Base-by-base conservation (phyloP, 2,329 filamentous ascomycete genomes). In the Penicillium italicum region DNA sequence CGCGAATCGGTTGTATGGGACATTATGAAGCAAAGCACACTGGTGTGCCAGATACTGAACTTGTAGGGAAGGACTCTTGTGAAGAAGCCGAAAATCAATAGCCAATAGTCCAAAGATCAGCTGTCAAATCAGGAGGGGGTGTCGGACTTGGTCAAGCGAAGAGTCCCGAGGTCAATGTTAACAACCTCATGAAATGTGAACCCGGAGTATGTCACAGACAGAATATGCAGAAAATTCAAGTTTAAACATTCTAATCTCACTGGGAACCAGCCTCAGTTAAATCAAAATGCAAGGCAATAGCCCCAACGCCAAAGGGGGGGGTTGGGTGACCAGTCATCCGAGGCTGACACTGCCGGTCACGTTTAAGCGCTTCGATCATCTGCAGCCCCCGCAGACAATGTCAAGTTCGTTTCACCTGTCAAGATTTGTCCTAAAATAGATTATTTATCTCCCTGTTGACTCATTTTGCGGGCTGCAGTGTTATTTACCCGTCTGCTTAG, bases 321-420 rank as follows among this genome's bases (percentile, higher is more conserved):
- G n/a, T 11, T 30, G 30, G 40, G 33, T 60, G 55, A 61, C 49
- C 50, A 48, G 55, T 60, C 58, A 54, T 59, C 46, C 58, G 56
- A 63, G 59, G 54, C 59, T 59, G 54, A 57, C 48, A 33, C 55
- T 61, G 54, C 60, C 24, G 43, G 61, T 65, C 61, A 65, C 58
- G 46, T 53, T 54, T 63, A 63, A 61, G 59, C 61, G 62, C 62
- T 43, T 43, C 44, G 55, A 60, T 64, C 62, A 65, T 42, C 61
- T 61, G 62, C 57, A 56, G 53, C 36, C 53, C 48, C 47, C 50
- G 45, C 50, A 40, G 50, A 12, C 33, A 3, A 28, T 36, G 22
- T 34, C 40, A 9, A 22, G 34, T 16, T 14, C 14, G 24, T 51
- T 51, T 51, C 18, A 40, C 33, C 12, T 31, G 38, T 38, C 26